Conservation (phyloP, 2,329 filamentous ascomycete species). For the Paraphoma chrysanthemicola region DNA sequence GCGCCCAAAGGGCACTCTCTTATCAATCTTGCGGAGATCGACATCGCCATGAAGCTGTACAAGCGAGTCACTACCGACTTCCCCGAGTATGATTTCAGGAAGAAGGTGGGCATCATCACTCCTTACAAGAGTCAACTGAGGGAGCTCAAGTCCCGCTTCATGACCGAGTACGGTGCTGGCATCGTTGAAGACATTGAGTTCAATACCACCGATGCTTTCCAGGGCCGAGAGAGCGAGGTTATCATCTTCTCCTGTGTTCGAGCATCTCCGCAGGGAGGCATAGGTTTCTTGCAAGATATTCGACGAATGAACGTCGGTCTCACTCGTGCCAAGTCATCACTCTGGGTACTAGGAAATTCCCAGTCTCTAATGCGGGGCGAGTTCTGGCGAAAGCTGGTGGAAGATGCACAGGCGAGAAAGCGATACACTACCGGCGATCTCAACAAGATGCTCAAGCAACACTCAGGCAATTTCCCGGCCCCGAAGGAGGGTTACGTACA, state of each 20-base stretch:
- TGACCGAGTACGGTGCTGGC: conserved; percentile 71
- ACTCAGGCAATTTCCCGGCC: conserved; percentile 53
- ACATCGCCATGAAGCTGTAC: conserved; percentile 85
- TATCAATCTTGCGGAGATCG: conserved; percentile 85
- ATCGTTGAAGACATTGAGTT: conserved; percentile 88
- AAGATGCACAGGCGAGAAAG: conserved; percentile 76
- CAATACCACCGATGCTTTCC: conserved; percentile 98
- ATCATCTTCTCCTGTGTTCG: conserved; percentile 99
- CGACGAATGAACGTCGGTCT: conserved; percentile 99
- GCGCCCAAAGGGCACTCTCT: conserved; percentile 87
- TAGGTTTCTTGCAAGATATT: conserved; percentile 98
- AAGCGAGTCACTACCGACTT: conserved; percentile 78
- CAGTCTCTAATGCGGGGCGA: conserved; percentile 83
- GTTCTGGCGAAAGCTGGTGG: conserved; percentile 87
- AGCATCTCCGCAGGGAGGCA: conserved; percentile 88
- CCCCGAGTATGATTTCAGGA: conserved; percentile 70
- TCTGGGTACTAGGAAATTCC: conserved; percentile 96
- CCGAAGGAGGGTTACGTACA: conserved; percentile 32
- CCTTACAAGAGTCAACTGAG: conserved; percentile 94
- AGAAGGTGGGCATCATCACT: conserved; percentile 96
- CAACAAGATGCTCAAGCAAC: conserved; percentile 60
- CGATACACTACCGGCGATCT: conserved; percentile 77
- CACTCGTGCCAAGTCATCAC: conserved; percentile 92
- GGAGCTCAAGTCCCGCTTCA: conserved; percentile 79
- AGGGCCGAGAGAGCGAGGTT: conserved; percentile 94